Base-by-base conservation (phyloP, 192 early-diverging fungal species). In the Coemansia sp. region DNA sequence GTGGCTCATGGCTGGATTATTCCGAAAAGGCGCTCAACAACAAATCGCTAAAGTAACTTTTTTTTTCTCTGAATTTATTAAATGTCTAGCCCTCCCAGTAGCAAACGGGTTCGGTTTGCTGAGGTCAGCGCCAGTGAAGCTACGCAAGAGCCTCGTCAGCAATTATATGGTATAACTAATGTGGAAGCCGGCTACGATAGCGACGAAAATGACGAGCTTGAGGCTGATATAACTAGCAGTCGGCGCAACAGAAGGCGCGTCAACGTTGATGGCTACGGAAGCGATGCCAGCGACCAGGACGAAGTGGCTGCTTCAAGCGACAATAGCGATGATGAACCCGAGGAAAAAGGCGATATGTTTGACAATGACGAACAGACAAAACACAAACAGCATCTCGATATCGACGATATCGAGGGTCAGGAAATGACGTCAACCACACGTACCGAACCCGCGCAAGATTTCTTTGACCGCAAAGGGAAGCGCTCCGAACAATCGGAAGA, bases 281-380 rank as follows among this genome's bases (percentile, higher is more conserved):
- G 67, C 44, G 63, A 70, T 40, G 53, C 46, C 20, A 77, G 67
- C 16, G 67, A 63, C 33, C 68, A 69, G 38, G 67, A 70, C 42
- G 56, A 61, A 39, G 31, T 70, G 1, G 78, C 59, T 3, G 67
- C 70, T n/a, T 45, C 59, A 2, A 65, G 56, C 53, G 63, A 65
- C 38, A 52, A 28, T 47, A 69, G 54, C 46, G 70, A 55, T 58
- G 71, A 66, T n/a, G 59, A 35, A 44, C 64, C 72, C 33, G 63
- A 58, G 12, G 75, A 72, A 7, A 81, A 84, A 9, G 72, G 75
- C 14, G 83, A 88, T 35, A 87, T 88, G 83, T 88, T 87, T 84
- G 79, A 78, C 7, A 66, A 66, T 10, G 61, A 61, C 6, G 48
- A 50, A 14, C 40, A 49, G 35, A 53, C 50, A 13, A 67, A 55